Base-by-base conservation (phyloP, 2,329 filamentous ascomycete species). In the Ophiostoma tasmaniense region DNA sequence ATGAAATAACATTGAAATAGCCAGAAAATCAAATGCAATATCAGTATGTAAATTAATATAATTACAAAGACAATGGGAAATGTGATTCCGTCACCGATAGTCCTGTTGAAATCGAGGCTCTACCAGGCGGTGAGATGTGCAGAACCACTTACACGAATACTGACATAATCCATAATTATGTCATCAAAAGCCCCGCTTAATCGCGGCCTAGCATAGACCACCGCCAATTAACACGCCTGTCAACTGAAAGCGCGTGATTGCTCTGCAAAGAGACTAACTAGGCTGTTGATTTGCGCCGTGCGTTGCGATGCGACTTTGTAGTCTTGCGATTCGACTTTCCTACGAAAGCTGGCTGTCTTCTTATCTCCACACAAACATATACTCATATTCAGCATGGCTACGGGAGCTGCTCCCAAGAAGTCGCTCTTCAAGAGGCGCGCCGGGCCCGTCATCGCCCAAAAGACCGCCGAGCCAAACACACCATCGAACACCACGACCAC, bases 341-440 rank as follows among this genome's bases (percentile, higher is more conserved):
- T 45, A 20, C 17, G 20, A 8, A 45, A 45, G 42, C 20, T 5
- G 20, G 4, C 42, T 2, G n/a, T n/a, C 8, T n/a, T 17, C 20
- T 45, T n/a, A 4, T 20, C 6, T 45, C 25, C 30, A 30, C 25
- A 5, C 13, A 30, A 17, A 61, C 11, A 2, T 14, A 14, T 3
- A 61, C 13, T 8, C 55, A 61, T 30, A 33, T 13, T 14, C 61
- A 37, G 10, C 20, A 64, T 64, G 61, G 61, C 61, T 14, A 62
- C 59, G 61, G 61, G 61, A 33, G 17, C 25, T 7, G 61, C 33
- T 14, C 61, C 61, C 61, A 64, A 64, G 22, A 35, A 37, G 33
- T 64, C 61, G 3, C 61, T 64, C 30, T 64, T 64, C 20, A 64
- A 64, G 61, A 33, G 61, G 33, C 61, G 61, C 20, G 61, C 61